A percentile compares a stretch with the other conserved stretches of the same genome.
Evolutionary conservation across 1,284 basidiomycete genomes (phyloP).

Genomic region (Melampsora larici-populina): DNA sequence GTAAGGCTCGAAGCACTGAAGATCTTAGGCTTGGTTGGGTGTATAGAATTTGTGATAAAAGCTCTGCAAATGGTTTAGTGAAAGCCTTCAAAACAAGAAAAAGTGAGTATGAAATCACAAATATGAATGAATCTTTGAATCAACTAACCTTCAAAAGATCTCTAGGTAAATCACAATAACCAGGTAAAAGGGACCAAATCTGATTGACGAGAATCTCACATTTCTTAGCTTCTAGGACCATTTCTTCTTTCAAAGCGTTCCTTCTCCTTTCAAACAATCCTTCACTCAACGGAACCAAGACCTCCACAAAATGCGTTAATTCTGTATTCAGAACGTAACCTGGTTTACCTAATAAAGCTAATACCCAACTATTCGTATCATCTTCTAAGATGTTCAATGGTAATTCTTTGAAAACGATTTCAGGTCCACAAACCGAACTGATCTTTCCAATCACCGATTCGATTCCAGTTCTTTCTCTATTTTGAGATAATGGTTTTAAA

Average conservation of each 20-base stretch:
- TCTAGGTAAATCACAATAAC: slow-evolving; percentile 71
- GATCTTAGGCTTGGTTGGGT: slow-evolving; percentile 78
- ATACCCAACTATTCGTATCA: slow-evolving; percentile 55
- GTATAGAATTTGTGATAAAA: slow-evolving; percentile 88
- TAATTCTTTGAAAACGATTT: slow-evolving; percentile 68
- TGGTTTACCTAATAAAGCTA: slow-evolving; percentile 76
- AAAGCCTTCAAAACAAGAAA: slow-evolving; percentile 61
- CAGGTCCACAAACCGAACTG: slow-evolving; percentile 81
- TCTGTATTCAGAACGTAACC: slow-evolving; percentile 68
- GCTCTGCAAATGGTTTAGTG: slow-evolving; percentile 70
- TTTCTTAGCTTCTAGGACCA: slow-evolving; percentile 75
- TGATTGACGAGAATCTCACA: slow-evolving; percentile 90
- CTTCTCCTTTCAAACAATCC: slow-evolving; percentile 68
- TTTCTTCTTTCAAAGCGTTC: slow-evolving; percentile 62
- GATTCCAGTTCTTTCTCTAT: slow-evolving; percentile 75
- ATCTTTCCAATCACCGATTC: slow-evolving; percentile 85
- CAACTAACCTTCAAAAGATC: slow-evolving; percentile 62
- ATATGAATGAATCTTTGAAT: too few species aligned
- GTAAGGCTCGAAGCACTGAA: slow-evolving; percentile 75
- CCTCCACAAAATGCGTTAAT: slow-evolving; percentile 78
- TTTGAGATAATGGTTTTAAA: slow-evolving; percentile 70
- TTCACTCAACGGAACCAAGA: slow-evolving; percentile 91
- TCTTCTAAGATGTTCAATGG: slow-evolving; percentile 69
- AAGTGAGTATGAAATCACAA: too few species aligned
- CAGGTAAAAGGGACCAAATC: slow-evolving; percentile 71